Evolutionary conservation across 805 yeast genomes (phyloP), one percentile per base, ranked within the genome.

Genomic region (Cyberlindnera sargentensis): DNA sequence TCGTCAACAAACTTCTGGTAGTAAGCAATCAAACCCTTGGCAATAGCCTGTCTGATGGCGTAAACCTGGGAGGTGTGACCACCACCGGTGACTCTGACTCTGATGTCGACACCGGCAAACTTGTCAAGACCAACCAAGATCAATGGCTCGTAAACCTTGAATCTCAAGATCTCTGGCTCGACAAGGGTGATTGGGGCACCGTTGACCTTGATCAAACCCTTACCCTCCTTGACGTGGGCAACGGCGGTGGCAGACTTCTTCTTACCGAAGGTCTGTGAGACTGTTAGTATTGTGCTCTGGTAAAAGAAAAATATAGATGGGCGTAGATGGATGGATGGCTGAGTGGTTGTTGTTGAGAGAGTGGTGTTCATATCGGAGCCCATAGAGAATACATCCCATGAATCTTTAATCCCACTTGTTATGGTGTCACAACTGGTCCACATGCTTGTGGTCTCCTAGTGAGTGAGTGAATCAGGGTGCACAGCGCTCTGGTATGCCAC

Each of bases 161-260:
- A 89, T 78, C 99, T 86, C 69, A 93, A 82, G 75, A 90, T 86
- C 80, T 91, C 98, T 72, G 99, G 99, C 78, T 93, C 86, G 65
- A 93, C 98, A 66, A 93, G 84, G 72, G 96, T 85, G 84, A 93
- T 91, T 80, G 99, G 99, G 66, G 91, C 76, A 76, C 99, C 99
- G 82, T 93, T 93, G 65, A 93, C 95, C 82, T 93, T 93, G 80
- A 93, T 84, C 73, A 93, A 85, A 78, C 99, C 99, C 78, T 84
- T 87, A 78, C 99, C 99, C 77, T 93, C 90, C 81, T 89, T 89
- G 66, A 91, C 95, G 78, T 89, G 96, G 76, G 99, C 99, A 71
- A 93, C 99, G 70, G 99, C 99, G 67, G 99, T 93, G 69, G 99
- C 99, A 71, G 96, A 86, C 82, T 85, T 93, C 91, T 93, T 93